Conservation (phyloP, 2,329 filamentous ascomycete genomes). For the Alternaria novae-zelandiae region DNA sequence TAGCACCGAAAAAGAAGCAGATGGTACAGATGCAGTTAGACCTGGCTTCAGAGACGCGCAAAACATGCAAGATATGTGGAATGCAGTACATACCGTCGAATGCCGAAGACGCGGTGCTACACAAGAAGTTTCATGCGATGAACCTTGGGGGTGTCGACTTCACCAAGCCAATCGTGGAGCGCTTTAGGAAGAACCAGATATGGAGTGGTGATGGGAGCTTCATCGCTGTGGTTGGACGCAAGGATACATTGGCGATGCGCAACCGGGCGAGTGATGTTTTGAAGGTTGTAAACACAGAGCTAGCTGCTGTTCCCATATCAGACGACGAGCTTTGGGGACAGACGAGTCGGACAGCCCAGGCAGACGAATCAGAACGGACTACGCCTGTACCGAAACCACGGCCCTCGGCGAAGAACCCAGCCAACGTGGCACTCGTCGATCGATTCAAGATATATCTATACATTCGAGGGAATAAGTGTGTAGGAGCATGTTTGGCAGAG, state of each 20-base stretch:
- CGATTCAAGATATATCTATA: slow-evolving; percentile 68
- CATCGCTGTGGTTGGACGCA: slow-evolving; percentile 65
- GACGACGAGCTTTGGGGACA: slow-evolving; percentile 65
- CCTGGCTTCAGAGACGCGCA: slow-evolving; percentile 61
- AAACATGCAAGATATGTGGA: slow-evolving; percentile 65
- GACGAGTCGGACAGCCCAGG: slow-evolving; percentile 30
- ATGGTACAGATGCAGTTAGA: slow-evolving; percentile 68
- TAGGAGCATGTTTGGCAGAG: slow-evolving; percentile 68
- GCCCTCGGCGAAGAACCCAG: slow-evolving; percentile 34
- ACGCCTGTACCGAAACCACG: slow-evolving; percentile 30
- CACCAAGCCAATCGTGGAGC: slow-evolving; percentile 63
- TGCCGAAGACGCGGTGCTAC: slow-evolving; percentile 65
- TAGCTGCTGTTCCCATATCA: slow-evolving; percentile 65
- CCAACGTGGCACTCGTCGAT: slow-evolving; percentile 43
- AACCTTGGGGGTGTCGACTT: slow-evolving; percentile 67
- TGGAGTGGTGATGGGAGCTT: slow-evolving; percentile 57
- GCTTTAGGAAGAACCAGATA: slow-evolving; percentile 58
- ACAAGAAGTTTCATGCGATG: slow-evolving; percentile 69
- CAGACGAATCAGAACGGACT: background rate
- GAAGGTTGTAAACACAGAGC: slow-evolving; percentile 67
- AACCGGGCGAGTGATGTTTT: slow-evolving; percentile 62
- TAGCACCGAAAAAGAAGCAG: slow-evolving; percentile 39
- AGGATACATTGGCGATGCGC: slow-evolving; percentile 59
- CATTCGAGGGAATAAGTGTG: slow-evolving; percentile 65
- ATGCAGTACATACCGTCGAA: slow-evolving; percentile 72